These are phyloP conservation scores for Boletus rex-veris DNA, from an alignment of 768 basidiomycete genomes.

Conservation along the genomic window DNA sequence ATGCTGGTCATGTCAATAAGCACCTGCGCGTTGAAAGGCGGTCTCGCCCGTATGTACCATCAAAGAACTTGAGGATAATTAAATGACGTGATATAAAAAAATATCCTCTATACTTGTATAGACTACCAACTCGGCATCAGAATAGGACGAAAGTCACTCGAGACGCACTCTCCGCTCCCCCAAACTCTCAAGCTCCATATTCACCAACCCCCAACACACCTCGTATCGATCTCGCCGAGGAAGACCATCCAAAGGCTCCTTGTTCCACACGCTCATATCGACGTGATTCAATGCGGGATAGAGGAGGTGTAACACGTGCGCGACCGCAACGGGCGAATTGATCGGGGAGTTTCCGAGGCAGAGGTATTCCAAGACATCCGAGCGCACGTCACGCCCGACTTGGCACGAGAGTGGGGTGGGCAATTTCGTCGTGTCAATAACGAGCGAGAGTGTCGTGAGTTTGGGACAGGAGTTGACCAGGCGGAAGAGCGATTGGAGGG, in stretches of 20 bases:
- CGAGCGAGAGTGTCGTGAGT: constrained; percentile 19
- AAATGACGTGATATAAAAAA: no score
- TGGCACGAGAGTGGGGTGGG: no score
- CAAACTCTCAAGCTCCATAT: constrained; percentile 7
- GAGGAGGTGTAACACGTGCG: constrained; percentile 8
- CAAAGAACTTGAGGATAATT: no score
- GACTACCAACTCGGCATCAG: no score
- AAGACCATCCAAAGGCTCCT: constrained; percentile 10
- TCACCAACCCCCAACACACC: constrained; percentile 17
- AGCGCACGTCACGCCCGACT: background rate
- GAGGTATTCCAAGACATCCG: constrained; percentile 7
- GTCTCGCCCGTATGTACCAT: no score
- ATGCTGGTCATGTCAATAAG: no score
- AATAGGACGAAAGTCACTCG: no score
- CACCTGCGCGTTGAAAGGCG: no score
- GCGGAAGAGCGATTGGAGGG: constrained; percentile 12
- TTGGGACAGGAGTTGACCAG: constrained; percentile 12
- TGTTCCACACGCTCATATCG: constrained; percentile 18
- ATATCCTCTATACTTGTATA: no score
- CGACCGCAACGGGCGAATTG: constrained; percentile 5
- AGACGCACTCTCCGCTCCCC: background rate
- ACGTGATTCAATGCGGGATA: constrained; percentile 21
- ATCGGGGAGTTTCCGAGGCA: constrained; percentile 23
- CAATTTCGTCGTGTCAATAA: constrained; percentile 19
- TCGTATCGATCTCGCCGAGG: constrained; percentile 11